A percentile compares a stretch with the other conserved stretches of the same genome.
Conservation (phyloP, 352 stramenopile genomes). For the Phytopythium chamaehyphon region DNA sequence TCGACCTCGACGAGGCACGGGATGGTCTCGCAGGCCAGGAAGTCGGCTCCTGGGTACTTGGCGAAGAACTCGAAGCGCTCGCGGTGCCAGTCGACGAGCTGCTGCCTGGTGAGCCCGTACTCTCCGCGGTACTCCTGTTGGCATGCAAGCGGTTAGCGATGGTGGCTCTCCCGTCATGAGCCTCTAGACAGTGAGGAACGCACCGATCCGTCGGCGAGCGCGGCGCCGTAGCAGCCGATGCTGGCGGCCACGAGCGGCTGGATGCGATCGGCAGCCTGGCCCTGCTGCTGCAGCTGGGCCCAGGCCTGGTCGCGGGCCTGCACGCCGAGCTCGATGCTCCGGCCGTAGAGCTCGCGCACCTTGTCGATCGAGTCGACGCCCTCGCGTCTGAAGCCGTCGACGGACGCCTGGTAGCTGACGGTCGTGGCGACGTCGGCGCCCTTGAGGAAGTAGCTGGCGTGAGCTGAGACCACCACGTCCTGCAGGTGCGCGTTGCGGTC, state of each 20-base stretch:
- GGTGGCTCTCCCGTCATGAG: background rate
- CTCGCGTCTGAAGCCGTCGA: constrained; percentile 76
- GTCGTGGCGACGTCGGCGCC: constrained; percentile 81
- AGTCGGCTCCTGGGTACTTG: constrained; percentile 44
- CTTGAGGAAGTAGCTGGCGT: constrained; percentile 71
- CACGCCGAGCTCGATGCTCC: constrained; percentile 72
- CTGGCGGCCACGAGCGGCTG: constrained; percentile 78
- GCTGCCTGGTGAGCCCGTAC: constrained; percentile 61
- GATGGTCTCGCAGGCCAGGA: constrained; percentile 85
- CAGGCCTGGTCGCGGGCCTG: constrained; percentile 59
- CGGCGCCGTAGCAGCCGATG: constrained; percentile 83
- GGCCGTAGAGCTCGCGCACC: constrained; percentile 61
- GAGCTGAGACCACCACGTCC: constrained; percentile 55
- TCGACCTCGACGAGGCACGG: constrained; percentile 79
- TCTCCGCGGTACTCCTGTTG: constrained; percentile 80
- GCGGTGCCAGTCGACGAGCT: constrained; percentile 74
- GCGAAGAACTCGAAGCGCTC: constrained; percentile 71
- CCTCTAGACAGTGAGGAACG: constrained; percentile 4
- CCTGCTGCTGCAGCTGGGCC: constrained; percentile 27
- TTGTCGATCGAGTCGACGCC: constrained; percentile 32
- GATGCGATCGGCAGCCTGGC: constrained; percentile 23
- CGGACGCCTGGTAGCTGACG: constrained; percentile 83
- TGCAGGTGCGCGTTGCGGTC: constrained; percentile 46
- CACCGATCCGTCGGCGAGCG: constrained; percentile 80
- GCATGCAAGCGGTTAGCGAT: background rate